Evolutionary conservation across 495 filamentous ascomycete species (phyloP), one percentile per base, ranked within the genome.

Genomic region (Aspergillus affinis): DNA sequence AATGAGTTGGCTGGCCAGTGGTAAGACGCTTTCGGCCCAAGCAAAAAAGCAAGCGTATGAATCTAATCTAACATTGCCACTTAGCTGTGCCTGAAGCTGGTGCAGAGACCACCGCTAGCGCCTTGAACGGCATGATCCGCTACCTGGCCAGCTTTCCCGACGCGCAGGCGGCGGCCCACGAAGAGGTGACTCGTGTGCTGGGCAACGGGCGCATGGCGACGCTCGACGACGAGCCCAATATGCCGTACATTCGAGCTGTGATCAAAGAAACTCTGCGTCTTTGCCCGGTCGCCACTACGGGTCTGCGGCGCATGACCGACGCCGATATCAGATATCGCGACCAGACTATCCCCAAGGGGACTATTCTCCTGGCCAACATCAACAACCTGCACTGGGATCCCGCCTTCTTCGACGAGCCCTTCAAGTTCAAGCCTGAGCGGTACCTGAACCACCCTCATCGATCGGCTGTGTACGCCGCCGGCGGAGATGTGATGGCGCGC

Each of bases 211-310:
- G 69, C 19, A 74, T 77, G 60, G 79, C 81, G 15, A 61, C 69
- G 59, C 80, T 79, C 72, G 73, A 73, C 15, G 80, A 85, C 49
- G 54, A 76, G 10, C 70, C 75, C 47, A 64, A 67, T 20, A 51
- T 85, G 18, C 82, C 81, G 4, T 59, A 78, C 58, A 62, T 87
- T 54, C 70, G 83, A 23, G 84, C 86, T 0, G 70, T 81, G 10
- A 78, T 86, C 17, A 86, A 86, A 68, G 86, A 89, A 67, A 76
- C 78, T 6, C 73, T 88, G 15, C 75, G 86, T 45, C 84, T 84
- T 81, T 66, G 84, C 6, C 86, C 86, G 68, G 80, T 60, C 68
- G 82, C 63, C 74, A 48, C 19, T 18, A 81, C 60, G 72, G 81
- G 59, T 68, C 78, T 83, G 0, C 82, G 84, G 51, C 80, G 76